These are phyloP conservation scores for Colletotrichum theobromicola DNA, from an alignment of 2,329 filamentous ascomycete genomes.

Conservation along the genomic window DNA sequence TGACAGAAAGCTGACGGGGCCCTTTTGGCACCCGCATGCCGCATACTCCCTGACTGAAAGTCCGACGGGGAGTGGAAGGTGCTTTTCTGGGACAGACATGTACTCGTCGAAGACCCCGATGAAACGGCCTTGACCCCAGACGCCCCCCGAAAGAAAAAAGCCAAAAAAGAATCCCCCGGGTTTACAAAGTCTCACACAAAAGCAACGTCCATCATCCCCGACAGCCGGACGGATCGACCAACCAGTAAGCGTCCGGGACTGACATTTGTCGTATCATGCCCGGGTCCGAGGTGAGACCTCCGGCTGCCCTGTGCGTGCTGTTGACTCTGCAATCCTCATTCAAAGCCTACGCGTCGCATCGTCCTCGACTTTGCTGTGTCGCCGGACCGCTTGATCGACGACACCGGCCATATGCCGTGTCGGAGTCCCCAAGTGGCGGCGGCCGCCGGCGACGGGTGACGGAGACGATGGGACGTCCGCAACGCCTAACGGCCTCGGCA, in stretches of 20 bases:
- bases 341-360: background rate
- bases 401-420: background rate
- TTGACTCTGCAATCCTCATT: background rate
- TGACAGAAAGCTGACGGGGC: background rate
- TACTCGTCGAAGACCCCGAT: background rate
- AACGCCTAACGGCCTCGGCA: background rate
- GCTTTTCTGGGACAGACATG: background rate
- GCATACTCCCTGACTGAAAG: background rate
- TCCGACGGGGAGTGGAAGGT: background rate
- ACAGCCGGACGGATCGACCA: constrained; percentile 12
- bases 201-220: background rate
- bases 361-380: background rate
- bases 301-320: constrained; percentile 7
- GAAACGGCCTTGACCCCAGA: constrained; percentile 4
- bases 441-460: background rate
- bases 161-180: background rate
- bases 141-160: background rate
- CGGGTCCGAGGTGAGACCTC: constrained; percentile 7
- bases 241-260: constrained; percentile 7
- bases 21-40: background rate
- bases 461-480: background rate
- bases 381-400: background rate
- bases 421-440: background rate
- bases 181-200: background rate
- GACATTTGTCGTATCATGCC: constrained; percentile 11